Evolutionary conservation across 169 alveolate species (phyloP).

Genomic region (Cryptosporidium meleagridis): DNA sequence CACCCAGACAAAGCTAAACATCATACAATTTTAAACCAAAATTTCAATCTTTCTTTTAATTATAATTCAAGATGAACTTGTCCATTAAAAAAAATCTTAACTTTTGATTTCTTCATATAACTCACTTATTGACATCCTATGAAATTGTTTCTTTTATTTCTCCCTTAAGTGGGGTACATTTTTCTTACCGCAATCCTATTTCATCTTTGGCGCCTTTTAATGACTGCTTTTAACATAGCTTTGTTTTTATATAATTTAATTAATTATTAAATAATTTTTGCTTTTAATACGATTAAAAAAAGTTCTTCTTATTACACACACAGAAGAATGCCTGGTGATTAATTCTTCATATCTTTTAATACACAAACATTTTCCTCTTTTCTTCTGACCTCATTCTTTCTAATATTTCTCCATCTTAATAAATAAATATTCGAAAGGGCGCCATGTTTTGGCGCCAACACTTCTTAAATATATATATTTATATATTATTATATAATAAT

Average conservation of each 20-base stretch:
- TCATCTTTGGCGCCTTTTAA: background rate
- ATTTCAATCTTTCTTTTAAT: background rate
- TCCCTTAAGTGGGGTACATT: constrained; percentile 2
- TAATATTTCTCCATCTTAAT: background rate
- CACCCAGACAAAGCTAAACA: background rate
- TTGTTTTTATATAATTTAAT: no score
- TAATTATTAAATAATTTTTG: no score
- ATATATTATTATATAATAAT: no score
- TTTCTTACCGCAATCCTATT: background rate
- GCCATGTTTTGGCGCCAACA: background rate
- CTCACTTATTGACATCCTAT: background rate
- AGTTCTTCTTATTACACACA: background rate
- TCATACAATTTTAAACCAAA: background rate
- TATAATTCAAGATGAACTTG: background rate
- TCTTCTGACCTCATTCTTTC: background rate
- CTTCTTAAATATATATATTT: no score
- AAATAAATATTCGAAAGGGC: background rate
- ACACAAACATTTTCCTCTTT: background rate
- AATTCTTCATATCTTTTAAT: background rate
- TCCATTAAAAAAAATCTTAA: no score
- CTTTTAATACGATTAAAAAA: no score
- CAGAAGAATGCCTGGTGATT: background rate
- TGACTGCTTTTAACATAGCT: background rate
- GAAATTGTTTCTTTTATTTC: background rate
- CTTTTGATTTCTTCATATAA: background rate